These are phyloP conservation scores for Trichocladium uniseriatum DNA, from an alignment of 495 filamentous ascomycete species.

Conservation along the genomic window DNA sequence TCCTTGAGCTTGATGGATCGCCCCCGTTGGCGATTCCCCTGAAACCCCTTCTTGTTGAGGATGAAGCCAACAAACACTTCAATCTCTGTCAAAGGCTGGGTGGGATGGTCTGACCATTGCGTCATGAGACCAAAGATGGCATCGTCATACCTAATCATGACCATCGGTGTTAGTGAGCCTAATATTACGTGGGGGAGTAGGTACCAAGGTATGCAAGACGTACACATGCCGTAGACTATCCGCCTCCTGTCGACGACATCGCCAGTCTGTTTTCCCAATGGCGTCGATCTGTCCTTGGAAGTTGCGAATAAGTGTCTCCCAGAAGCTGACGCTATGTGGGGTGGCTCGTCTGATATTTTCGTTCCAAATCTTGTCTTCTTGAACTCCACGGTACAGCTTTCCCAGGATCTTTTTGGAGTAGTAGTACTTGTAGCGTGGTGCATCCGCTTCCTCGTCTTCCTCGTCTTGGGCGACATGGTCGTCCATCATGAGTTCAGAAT, in stretches of 20 bases:
- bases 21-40: conserved; percentile 55
- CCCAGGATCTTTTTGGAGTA: conserved; percentile 60
- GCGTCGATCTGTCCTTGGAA: too few relatives aligned
- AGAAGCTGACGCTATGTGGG: conserved; percentile 23
- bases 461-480: conserved; percentile 14
- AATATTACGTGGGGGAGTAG: too few relatives aligned
- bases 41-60: conserved; percentile 50
- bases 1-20: conserved; percentile 51
- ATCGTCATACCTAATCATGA: conserved; percentile 20
- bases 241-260: too few relatives aligned
- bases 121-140: conserved; percentile 47
- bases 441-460: conserved; percentile 47
- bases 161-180: too few relatives aligned
- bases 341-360: conserved; percentile 38
- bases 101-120: conserved; percentile 48
- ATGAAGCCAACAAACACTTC: conserved; percentile 72
- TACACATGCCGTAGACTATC: too few relatives aligned
- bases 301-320: conserved; percentile 39
- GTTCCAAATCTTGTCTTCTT: conserved; percentile 59
- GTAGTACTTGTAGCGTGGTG: conserved; percentile 50
- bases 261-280: too few relatives aligned
- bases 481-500: conserved; percentile 38
- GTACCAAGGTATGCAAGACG: too few relatives aligned
- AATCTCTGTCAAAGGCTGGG: conserved; percentile 52
- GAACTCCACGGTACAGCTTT: conserved; percentile 60